These are phyloP conservation scores for Mycena rosella DNA, from an alignment of 768 basidiomycete genomes.

Conservation along the genomic window DNA sequence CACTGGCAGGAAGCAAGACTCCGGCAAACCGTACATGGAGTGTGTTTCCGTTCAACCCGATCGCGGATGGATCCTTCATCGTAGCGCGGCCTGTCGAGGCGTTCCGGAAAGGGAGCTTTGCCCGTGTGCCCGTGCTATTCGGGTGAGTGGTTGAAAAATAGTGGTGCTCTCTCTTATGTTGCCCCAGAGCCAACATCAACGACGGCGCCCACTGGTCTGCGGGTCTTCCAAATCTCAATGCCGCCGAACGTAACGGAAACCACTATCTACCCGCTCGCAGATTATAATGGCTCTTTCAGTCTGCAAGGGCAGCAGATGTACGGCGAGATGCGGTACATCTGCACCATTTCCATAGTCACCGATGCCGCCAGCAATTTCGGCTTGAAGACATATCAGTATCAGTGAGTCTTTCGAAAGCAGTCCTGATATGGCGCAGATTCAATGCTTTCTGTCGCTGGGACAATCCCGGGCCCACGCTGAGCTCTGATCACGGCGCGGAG, in stretches of 20 bases:
- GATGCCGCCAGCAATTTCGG: conserved; percentile 41
- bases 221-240: conserved; percentile 47
- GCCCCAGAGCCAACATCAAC: conserved; percentile 53
- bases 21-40: conserved; percentile 47
- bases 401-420: conserved; percentile 43
- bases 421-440: not conserved
- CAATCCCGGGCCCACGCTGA: conserved; percentile 54
- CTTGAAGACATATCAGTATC: conserved; percentile 50
- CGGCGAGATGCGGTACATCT: too few relatives aligned
- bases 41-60: conserved; percentile 54
- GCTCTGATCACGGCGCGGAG: too few relatives aligned
- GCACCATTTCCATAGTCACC: conserved; percentile 55
- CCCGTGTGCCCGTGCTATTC: conserved; percentile 56
- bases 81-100: conserved; percentile 53
- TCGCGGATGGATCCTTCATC: conserved; percentile 52
- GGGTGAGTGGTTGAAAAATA: conserved; percentile 43
- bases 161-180: not conserved
- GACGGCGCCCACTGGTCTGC: conserved; percentile 60
- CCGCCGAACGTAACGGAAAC: conserved; percentile 52
- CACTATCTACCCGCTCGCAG: conserved; percentile 54
- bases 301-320: too few relatives aligned
- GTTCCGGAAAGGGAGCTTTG: conserved; percentile 52
- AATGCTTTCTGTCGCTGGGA: conserved; percentile 45
- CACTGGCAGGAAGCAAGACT: conserved; percentile 49
- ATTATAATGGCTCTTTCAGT: conserved; percentile 49